Base-by-base conservation (phyloP, 1,284 basidiomycete genomes). In the Flammula alnicola region DNA sequence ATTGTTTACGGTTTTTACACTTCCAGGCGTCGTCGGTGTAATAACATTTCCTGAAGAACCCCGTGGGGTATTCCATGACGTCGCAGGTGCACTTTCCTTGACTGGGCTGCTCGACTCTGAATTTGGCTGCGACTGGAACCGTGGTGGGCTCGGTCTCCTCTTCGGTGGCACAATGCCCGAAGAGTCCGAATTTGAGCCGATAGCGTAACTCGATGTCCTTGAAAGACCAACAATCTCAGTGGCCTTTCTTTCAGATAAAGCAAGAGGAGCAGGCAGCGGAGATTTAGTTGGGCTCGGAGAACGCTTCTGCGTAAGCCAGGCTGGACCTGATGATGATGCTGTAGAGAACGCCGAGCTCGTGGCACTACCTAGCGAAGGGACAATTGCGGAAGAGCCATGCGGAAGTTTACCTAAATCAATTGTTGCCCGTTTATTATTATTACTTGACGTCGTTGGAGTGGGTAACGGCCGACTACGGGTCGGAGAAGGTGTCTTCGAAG, bases 111-210 rank as follows among this genome's bases (percentile, higher is more conserved):
- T 47, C n/a, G 60, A 49, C 1, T 39, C 37, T 16, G 58, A 55
- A 16, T 16, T 27, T 22, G 54, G 50, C 17, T 47, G 44, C 9
- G 59, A 49, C 19, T 58, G 58, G 51, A 67, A 65, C 25, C 59
- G 43, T 0, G 64, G 63, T n/a, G 63, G 64, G 52, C 66, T 66
- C 4, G 58, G 51, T 7, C 63, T 54, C 31, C 64, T 44, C 36
- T 63, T 65, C 2, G 54, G 49, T 12, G 57, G 31, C 2, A 46
- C 8, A 42, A 43, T 9, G 38, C 35, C 11, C 42, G 25, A 10
- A 20, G 36, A 41, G 6, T 31, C 46, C 8, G 20, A 16, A 16
- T n/a, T 26, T 30, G 45, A n/a, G 9, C 36, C 43, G 1, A 56
- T 51, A 3, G 58, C 56, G 38, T 56, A 60, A 32, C 52, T 53